phyloP scores from a whole-genome alignment of 2,329 filamentous ascomycete species.

The Epichloe hybrida region DNA sequence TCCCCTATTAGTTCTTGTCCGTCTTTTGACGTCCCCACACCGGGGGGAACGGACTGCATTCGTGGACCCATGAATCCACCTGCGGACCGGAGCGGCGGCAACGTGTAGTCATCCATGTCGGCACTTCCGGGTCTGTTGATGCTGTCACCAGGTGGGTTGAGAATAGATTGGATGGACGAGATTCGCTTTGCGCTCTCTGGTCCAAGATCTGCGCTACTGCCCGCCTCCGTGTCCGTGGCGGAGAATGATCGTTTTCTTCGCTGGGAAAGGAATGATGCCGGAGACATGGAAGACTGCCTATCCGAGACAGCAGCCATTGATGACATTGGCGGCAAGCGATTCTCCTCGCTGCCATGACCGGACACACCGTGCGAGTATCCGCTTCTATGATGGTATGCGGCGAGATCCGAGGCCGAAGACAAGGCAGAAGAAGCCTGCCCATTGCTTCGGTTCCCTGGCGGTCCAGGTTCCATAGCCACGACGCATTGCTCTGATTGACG shows the following conservation, averaged over 20 bases:
- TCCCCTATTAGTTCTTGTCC: constrained; percentile 13
- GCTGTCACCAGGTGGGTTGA: constrained; percentile 41
- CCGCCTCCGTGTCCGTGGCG: constrained; percentile 38
- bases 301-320: constrained; percentile 31
- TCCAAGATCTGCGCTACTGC: constrained; percentile 21
- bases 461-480: constrained; percentile 34
- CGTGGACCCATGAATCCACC: constrained; percentile 8
- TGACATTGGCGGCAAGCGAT: constrained; percentile 42
- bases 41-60: constrained; percentile 16
- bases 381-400: constrained; percentile 36
- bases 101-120: constrained; percentile 24
- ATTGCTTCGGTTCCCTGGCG: constrained; percentile 25
- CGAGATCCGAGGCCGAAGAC: constrained; percentile 29
- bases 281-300: constrained; percentile 44
- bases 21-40: background rate
- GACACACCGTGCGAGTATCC: constrained; percentile 22
- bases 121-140: constrained; percentile 19
- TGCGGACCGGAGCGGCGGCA: constrained; percentile 31
- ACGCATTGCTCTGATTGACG: constrained; percentile 30
- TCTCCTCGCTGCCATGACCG: constrained; percentile 38
- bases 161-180: constrained; percentile 62
- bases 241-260: constrained; percentile 57
- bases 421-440: constrained; percentile 31
- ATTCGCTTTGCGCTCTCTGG: constrained; percentile 45
- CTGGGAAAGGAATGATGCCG: constrained; percentile 45